Conservation (phyloP, 2,329 filamentous ascomycete species). For the Diaporthe sp. region DNA sequence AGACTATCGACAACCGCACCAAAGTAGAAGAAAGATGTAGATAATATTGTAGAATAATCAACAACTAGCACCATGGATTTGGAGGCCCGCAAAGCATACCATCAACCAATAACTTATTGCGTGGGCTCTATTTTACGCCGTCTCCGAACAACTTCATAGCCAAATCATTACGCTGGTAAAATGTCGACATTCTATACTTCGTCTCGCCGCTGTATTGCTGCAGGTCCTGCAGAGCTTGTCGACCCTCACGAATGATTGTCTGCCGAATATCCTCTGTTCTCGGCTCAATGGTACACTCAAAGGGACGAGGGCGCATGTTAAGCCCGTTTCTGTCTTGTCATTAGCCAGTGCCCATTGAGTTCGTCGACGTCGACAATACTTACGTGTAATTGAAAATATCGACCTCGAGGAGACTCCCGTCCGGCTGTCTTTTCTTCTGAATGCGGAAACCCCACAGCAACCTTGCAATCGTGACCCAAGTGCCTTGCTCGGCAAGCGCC, state of each 20-base stretch:
- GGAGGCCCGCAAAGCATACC: neutral
- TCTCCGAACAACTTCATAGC: slow-evolving; percentile 49
- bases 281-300: slow-evolving; percentile 65
- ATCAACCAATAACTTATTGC: neutral
- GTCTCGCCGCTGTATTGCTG: slow-evolving; percentile 67
- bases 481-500: slow-evolving; percentile 69
- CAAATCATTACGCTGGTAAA: slow-evolving; percentile 55
- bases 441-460: slow-evolving; percentile 70
- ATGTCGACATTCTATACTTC: slow-evolving; percentile 68
- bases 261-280: slow-evolving; percentile 60
- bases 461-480: slow-evolving; percentile 69
- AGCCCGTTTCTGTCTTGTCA: slow-evolving; percentile 60
- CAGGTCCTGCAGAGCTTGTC: slow-evolving; percentile 63
- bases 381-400: slow-evolving; percentile 69
- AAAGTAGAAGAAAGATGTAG: no score
- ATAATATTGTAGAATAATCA: neutral
- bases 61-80: neutral
- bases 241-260: slow-evolving; percentile 65
- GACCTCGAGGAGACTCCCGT: slow-evolving; percentile 62
- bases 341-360: neutral
- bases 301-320: slow-evolving; percentile 69
- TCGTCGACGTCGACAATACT: slow-evolving; percentile 43
- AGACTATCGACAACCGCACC: neutral
- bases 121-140: slow-evolving; percentile 27
- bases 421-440: slow-evolving; percentile 50